A percentile compares a stretch with the other conserved stretches of the same genome.
These are phyloP conservation scores for Ceratocystiopsis minuta DNA, from an alignment of 2,329 filamentous ascomycete species.

Conservation along the genomic window DNA sequence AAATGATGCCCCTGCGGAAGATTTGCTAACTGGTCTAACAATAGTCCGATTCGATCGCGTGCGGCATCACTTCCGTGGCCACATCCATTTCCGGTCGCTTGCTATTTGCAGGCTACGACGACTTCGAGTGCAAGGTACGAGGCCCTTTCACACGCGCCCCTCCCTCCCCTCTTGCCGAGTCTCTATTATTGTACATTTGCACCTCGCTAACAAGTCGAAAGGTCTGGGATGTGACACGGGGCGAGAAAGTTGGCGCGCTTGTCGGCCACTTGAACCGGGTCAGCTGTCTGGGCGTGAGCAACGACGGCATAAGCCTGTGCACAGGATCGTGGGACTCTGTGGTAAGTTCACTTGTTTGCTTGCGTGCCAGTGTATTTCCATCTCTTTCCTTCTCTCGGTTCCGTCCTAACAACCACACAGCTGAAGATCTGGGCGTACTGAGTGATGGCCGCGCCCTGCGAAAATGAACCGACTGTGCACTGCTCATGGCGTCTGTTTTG, in stretches of 20 bases:
- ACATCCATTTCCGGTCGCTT: slow-evolving; percentile 93
- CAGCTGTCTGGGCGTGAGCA: slow-evolving; percentile 95
- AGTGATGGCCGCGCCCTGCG: too few relatives aligned
- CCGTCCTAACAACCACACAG: background rate
- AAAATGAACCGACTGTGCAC: too few relatives aligned
- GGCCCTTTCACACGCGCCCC: too few relatives aligned
- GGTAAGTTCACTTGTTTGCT: slow-evolving; percentile 30
- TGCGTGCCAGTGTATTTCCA: background rate
- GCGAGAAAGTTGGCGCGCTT: slow-evolving; percentile 90
- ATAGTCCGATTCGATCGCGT: slow-evolving; percentile 91
- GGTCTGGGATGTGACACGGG: slow-evolving; percentile 96
- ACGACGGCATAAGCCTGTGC: slow-evolving; percentile 97
- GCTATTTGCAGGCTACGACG: slow-evolving; percentile 93
- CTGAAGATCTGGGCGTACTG: too few relatives aligned
- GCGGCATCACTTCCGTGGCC: slow-evolving; percentile 93
- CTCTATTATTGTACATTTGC: background rate
- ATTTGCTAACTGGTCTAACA: slow-evolving; percentile 8
- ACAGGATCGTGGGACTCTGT: slow-evolving; percentile 98
- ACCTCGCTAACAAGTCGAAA: slow-evolving; percentile 21
- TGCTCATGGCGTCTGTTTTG: too few relatives aligned
- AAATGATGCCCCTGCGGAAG: background rate
- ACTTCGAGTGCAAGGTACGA: slow-evolving; percentile 97
- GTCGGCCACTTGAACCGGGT: slow-evolving; percentile 98
- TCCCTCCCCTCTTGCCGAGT: background rate
- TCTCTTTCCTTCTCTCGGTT: slow-evolving; percentile 5